phyloP scores from a whole-genome alignment of 768 basidiomycete genomes.

The Psilocybe cubensis region DNA sequence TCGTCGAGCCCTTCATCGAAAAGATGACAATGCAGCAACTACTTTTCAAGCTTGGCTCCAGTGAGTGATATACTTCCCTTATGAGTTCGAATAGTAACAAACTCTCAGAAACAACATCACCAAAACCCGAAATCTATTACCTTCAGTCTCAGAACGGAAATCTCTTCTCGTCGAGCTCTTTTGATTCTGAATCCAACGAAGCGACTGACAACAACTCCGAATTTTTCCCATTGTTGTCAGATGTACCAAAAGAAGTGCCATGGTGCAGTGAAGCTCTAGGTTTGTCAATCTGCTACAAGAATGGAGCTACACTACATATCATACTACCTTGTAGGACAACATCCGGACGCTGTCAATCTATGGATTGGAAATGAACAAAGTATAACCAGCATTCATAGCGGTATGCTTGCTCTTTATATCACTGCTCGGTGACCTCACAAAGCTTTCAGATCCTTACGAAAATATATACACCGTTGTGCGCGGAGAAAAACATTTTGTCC shows the following conservation, averaged over 20 bases:
- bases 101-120: slow-evolving; percentile 17
- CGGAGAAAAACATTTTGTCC: slow-evolving; percentile 83
- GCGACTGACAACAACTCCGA: slow-evolving; percentile 47
- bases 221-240: slow-evolving; percentile 60
- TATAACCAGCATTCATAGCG: slow-evolving; percentile 85
- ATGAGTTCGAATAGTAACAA: slow-evolving; percentile 4
- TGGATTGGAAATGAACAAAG: slow-evolving; percentile 87
- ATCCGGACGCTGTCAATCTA: slow-evolving; percentile 89
- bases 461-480: slow-evolving; percentile 90
- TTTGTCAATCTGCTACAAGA: slow-evolving; percentile 33
- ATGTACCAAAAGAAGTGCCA: slow-evolving; percentile 67
- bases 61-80: slow-evolving; percentile 10
- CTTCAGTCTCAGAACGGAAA: slow-evolving; percentile 95
- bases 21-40: slow-evolving; percentile 68
- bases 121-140: slow-evolving; percentile 57
- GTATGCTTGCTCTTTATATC: slow-evolving; percentile 38
- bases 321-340: slow-evolving; percentile 41
- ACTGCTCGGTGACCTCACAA: background rate
- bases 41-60: slow-evolving; percentile 36
- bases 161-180: slow-evolving; percentile 56
- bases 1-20: slow-evolving; percentile 74
- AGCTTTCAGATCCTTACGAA: slow-evolving; percentile 78
- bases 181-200: slow-evolving; percentile 30
- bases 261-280: slow-evolving; percentile 85
- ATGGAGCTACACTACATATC: background rate